Conservation (phyloP, 2,329 filamentous ascomycete genomes). For the Sporothrix curviconia region DNA sequence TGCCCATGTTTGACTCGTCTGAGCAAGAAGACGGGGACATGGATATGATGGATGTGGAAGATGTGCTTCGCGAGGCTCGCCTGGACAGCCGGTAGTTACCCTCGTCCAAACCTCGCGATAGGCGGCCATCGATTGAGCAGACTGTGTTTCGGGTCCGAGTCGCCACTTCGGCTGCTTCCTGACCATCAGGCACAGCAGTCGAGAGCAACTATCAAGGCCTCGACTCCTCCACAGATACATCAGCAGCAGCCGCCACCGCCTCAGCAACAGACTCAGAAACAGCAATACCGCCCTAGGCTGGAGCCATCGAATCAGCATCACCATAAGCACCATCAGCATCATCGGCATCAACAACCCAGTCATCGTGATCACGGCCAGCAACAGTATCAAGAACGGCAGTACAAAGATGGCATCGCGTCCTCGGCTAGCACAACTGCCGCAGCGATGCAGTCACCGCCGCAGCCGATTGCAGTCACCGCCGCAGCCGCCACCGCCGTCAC, state of each 20-base stretch:
- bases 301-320: neutral
- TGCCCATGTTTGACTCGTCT: constrained; percentile 53
- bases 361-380: neutral
- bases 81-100: constrained; percentile 18
- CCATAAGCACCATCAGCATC: neutral
- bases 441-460: no score
- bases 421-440: neutral
- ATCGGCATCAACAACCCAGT: no score
- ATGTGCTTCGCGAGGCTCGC: constrained; percentile 46
- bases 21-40: constrained; percentile 39
- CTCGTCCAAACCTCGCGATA: neutral
- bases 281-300: neutral
- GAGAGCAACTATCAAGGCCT: neutral
- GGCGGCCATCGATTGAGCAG: constrained; percentile 1
- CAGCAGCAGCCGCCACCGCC: neutral
- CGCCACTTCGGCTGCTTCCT: neutral
- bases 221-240: neutral
- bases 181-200: neutral
- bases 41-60: constrained; percentile 38
- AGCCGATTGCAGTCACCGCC: no score
- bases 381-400: neutral
- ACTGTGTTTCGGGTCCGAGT: neutral
- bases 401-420: no score
- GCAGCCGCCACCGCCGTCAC: no score
- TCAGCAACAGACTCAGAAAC: neutral